Conservation (phyloP, 805 yeast genomes). For the Metschnikowia matae region DNA sequence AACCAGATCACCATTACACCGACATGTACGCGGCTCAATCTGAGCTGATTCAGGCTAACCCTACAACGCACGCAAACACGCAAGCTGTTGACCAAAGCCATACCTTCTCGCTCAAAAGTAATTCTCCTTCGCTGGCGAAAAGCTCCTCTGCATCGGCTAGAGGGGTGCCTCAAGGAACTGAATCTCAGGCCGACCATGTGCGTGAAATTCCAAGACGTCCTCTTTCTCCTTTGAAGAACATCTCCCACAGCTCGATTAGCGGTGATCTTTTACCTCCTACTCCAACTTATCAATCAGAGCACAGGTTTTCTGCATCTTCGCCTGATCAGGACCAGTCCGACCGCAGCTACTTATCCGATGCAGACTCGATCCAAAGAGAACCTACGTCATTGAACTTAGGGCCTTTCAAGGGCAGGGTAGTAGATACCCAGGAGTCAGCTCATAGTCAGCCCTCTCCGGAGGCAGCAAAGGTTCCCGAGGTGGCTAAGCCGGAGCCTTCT, state of each 20-base stretch:
- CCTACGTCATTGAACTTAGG: conserved; percentile 27
- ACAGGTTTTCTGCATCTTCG: conserved; percentile 6
- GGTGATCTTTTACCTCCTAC: conserved; percentile 25
- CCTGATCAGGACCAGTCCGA: conserved; percentile 37
- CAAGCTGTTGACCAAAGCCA: background rate
- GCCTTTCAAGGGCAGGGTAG: background rate
- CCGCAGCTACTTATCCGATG: conserved; percentile 35
- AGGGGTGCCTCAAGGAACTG: background rate
- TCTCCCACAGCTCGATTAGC: background rate
- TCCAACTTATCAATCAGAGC: conserved; percentile 20
- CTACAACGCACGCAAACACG: background rate
- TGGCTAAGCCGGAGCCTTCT: background rate
- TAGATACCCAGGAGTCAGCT: background rate
- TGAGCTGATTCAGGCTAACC: background rate
- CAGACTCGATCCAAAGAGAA: conserved; percentile 39
- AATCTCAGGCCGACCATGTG: background rate
- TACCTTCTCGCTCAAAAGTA: too few relatives aligned
- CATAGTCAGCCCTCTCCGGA: background rate
- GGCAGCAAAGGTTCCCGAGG: background rate
- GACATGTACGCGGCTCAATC: background rate
- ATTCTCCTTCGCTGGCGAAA: background rate
- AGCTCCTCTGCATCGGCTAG: background rate
- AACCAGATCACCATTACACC: background rate
- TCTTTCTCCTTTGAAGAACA: background rate
- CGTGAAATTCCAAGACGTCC: background rate